phyloP scores from a whole-genome alignment of 2,329 filamentous ascomycete genomes.

The Xylaria sp. region DNA sequence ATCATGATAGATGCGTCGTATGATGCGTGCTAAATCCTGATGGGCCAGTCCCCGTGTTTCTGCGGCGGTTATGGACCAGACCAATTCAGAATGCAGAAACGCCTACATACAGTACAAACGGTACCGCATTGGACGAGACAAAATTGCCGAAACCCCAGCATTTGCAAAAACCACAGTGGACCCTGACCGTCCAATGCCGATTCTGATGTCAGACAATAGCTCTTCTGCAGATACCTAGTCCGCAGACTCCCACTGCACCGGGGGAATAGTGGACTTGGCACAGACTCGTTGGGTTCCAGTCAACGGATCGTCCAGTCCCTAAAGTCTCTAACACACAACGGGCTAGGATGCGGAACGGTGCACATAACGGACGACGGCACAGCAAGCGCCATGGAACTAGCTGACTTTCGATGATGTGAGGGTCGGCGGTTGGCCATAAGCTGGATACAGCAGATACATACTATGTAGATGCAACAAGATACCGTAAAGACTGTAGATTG shows the following conservation, averaged over 20 bases:
- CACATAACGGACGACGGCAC: conserved; percentile 23
- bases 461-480: neutral
- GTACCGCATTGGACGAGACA: conserved; percentile 8
- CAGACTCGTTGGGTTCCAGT: conserved; percentile 27
- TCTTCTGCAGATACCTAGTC: conserved; percentile 16
- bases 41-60: conserved; percentile 22
- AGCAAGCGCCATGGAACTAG: conserved; percentile 15
- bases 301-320: conserved; percentile 18
- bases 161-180: conserved; percentile 25
- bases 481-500: neutral
- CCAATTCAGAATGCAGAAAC: conserved; percentile 16
- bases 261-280: conserved; percentile 30
- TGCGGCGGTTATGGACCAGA: conserved; percentile 7
- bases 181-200: conserved; percentile 28
- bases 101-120: conserved; percentile 1
- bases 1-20: conserved; percentile 1
- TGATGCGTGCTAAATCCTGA: conserved; percentile 3
- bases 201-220: conserved; percentile 37
- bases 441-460: neutral
- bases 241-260: conserved; percentile 23
- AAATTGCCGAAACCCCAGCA: conserved; percentile 34
- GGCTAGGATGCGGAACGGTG: conserved; percentile 13
- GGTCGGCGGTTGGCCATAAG: conserved; percentile 10
- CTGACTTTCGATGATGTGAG: conserved; percentile 11
- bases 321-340: conserved; percentile 15